phyloP scores from a whole-genome alignment of 2,329 filamentous ascomycete genomes.

The Neofusicoccum cordaticola region DNA sequence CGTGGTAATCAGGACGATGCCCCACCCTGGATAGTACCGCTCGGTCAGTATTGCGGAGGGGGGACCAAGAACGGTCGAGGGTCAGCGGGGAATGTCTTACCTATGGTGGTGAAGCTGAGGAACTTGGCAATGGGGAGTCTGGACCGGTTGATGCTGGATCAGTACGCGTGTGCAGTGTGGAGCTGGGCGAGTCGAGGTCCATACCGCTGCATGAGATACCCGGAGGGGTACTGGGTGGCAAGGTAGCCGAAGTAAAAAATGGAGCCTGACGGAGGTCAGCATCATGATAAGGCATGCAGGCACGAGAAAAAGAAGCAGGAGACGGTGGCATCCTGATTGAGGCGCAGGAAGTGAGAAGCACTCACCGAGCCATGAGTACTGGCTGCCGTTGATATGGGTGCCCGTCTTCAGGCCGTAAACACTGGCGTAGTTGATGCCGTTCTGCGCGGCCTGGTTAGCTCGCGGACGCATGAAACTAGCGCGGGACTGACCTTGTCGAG shows the following conservation, averaged over 20 bases:
- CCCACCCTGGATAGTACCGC: conserved; percentile 30
- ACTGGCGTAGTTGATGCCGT: conserved; percentile 51
- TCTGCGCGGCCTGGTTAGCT: conserved; percentile 22
- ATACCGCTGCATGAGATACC: conserved; percentile 42
- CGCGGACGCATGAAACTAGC: background rate
- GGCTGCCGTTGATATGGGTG: conserved; percentile 47
- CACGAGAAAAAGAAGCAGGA: background rate
- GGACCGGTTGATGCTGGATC: background rate
- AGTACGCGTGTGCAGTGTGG: background rate
- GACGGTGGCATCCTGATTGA: background rate
- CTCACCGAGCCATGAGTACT: conserved; percentile 51
- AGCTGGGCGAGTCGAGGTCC: background rate
- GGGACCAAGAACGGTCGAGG: too few relatives aligned
- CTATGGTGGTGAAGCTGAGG: conserved; percentile 40
- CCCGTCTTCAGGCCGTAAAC: conserved; percentile 49
- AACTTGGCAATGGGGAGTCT: conserved; percentile 46
- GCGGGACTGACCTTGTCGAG: conserved; percentile 38
- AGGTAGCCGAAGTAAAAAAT: conserved; percentile 54
- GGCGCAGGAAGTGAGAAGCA: conserved; percentile 18
- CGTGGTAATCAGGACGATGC: conserved; percentile 41
- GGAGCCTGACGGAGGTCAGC: conserved; percentile 26
- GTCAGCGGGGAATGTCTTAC: conserved; percentile 16
- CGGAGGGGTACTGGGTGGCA: conserved; percentile 45
- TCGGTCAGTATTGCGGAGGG: background rate
- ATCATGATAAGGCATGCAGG: background rate